A percentile compares a stretch with the other conserved stretches of the same genome.
phyloP scores from a whole-genome alignment of 768 basidiomycete genomes.

The Lactarius pseudohatsudake region DNA sequence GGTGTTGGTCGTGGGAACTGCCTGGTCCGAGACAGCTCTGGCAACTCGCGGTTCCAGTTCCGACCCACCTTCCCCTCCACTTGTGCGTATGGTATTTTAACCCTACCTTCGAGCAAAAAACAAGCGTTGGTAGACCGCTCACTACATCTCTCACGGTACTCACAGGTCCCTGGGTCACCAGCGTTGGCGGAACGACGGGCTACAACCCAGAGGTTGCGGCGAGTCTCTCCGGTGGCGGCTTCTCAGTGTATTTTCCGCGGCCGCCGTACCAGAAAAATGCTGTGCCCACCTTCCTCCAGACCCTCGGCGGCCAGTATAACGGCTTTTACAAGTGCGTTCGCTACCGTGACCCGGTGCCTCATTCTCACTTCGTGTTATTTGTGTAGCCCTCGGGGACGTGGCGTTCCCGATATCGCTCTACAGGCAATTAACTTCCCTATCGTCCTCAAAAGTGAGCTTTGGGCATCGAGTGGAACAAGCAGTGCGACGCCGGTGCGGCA shows the following conservation, averaged over 20 bases:
- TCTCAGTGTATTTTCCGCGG: no score
- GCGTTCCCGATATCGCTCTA: neutral
- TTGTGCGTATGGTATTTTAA: no score
- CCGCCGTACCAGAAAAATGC: no score
- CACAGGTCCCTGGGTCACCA: neutral
- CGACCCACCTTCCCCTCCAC: no score
- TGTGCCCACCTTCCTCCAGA: no score
- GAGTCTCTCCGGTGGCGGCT: no score
- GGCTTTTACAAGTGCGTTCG: neutral
- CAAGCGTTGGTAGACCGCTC: neutral
- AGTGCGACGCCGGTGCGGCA: neutral
- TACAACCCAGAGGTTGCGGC: neutral
- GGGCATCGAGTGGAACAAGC: fast-evolving
- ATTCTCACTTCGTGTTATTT: neutral
- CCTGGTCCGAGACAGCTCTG: no score
- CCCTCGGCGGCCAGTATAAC: neutral
- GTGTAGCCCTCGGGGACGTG: neutral
- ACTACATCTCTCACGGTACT: neutral
- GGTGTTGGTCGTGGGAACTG: no score
- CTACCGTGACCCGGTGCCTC: neutral
- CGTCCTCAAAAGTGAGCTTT: fast-evolving
- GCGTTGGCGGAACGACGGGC: neutral
- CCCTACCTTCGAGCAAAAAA: no score
- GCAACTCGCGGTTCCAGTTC: no score
- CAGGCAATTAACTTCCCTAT: neutral